These are phyloP conservation scores for Seiridium cupressi DNA, from an alignment of 2,329 filamentous ascomycete species.

Conservation along the genomic window DNA sequence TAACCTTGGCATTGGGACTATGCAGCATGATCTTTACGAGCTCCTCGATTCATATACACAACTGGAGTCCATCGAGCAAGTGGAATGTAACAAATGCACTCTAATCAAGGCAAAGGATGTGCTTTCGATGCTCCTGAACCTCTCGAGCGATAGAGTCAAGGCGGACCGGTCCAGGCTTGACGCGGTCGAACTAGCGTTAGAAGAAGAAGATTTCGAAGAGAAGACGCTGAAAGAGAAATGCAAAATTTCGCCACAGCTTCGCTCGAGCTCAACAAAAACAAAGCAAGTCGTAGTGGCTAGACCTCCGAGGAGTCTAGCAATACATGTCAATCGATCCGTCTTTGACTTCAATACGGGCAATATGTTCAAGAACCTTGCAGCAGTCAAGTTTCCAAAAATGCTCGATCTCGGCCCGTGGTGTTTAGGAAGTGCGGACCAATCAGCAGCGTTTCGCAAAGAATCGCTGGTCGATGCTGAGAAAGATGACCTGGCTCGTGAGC, in stretches of 20 bases:
- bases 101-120: constrained; percentile 57
- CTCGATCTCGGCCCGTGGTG: constrained; percentile 86
- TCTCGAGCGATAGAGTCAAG: constrained; percentile 41
- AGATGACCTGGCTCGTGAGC: constrained; percentile 24
- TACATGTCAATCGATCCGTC: constrained; percentile 89
- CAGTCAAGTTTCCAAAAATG: constrained; percentile 70
- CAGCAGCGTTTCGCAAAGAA: constrained; percentile 3
- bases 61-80: constrained; percentile 81
- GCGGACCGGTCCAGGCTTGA: constrained; percentile 49
- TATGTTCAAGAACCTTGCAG: constrained; percentile 80
- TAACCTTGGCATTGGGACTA: constrained; percentile 64
- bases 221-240: constrained; percentile 62
- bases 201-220: constrained; percentile 78
- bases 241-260: constrained; percentile 64
- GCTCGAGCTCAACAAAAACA: constrained; percentile 79
- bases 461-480: constrained; percentile 20
- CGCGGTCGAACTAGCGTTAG: constrained; percentile 68
- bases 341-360: constrained; percentile 82
- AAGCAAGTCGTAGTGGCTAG: constrained; percentile 85
- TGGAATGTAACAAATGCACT: constrained; percentile 91
- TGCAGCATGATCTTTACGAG: constrained; percentile 69
- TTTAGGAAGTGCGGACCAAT: constrained; percentile 56
- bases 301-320: constrained; percentile 73
- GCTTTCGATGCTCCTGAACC: constrained; percentile 45
- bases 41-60: constrained; percentile 82